These are phyloP conservation scores for Aspergillus olivimuriae DNA, from an alignment of 495 filamentous ascomycete genomes.

Conservation along the genomic window DNA sequence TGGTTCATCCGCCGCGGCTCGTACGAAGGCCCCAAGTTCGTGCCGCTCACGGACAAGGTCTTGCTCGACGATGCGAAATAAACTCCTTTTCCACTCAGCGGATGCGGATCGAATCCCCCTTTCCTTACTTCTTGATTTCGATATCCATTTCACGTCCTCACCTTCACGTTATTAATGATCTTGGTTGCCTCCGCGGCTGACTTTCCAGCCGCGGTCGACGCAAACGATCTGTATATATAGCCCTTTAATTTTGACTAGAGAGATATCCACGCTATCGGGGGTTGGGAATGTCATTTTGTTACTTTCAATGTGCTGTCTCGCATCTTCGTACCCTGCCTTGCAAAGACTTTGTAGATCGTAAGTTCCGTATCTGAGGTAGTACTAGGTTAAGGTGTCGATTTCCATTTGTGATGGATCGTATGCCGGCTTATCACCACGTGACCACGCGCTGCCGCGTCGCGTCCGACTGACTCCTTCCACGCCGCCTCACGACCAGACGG, in stretches of 20 bases:
- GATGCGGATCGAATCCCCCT: no score
- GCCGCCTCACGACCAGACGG: no score
- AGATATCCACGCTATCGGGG: background rate
- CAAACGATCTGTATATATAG: background rate
- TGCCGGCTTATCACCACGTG: background rate
- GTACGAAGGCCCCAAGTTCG: conserved; percentile 33
- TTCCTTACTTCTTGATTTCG: no score
- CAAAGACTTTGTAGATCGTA: no score
- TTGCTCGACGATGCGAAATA: conserved; percentile 22
- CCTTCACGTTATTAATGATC: background rate
- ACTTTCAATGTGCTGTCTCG: no score
- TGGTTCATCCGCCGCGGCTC: conserved; percentile 32
- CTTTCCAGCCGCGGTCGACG: background rate
- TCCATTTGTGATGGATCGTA: no score
- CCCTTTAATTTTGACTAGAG: background rate
- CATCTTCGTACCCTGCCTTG: no score
- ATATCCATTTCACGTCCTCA: no score
- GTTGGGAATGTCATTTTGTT: background rate
- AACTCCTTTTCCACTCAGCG: background rate
- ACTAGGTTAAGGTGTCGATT: no score
- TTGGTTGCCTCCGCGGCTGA: background rate
- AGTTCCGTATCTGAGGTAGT: no score
- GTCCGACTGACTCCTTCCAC: background rate
- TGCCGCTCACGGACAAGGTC: conserved; percentile 32
- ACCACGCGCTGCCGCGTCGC: background rate